A percentile compares a stretch with the other conserved stretches of the same genome.
phyloP scores from a whole-genome alignment of 2,329 filamentous ascomycete genomes.

The Escovopsis sp. region DNA sequence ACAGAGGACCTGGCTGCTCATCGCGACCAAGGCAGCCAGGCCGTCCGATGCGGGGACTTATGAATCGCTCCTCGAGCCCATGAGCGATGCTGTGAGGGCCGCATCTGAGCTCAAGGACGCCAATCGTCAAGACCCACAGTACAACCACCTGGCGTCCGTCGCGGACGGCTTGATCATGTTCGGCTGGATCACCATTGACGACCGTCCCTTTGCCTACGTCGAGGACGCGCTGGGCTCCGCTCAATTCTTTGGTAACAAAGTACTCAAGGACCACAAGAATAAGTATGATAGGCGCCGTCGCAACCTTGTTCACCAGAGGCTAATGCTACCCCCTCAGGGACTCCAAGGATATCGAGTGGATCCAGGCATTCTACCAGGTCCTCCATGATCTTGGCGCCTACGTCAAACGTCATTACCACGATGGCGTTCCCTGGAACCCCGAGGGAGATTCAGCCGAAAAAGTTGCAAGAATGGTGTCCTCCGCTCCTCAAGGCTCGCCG shows the following conservation, averaged over 20 bases:
- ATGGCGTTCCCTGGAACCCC: conserved; percentile 76
- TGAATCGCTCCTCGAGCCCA: conserved; percentile 69
- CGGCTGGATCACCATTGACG: conserved; percentile 78
- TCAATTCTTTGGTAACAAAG: conserved; percentile 88
- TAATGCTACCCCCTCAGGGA: conserved; percentile 38
- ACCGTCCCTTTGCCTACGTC: conserved; percentile 72
- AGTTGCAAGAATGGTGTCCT: conserved; percentile 40
- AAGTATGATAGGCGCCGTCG: conserved; percentile 23
- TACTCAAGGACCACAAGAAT: conserved; percentile 80
- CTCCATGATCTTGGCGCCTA: conserved; percentile 75
- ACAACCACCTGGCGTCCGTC: conserved; percentile 74
- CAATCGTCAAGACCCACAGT: conserved; percentile 60
- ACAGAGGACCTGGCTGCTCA: conserved; percentile 75
- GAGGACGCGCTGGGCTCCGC: conserved; percentile 70
- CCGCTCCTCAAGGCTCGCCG: conserved; percentile 9
- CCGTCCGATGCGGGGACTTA: conserved; percentile 49
- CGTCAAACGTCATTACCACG: conserved; percentile 67
- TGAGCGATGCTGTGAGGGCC: conserved; percentile 67
- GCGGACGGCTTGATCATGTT: conserved; percentile 81
- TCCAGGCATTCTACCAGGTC: conserved; percentile 82
- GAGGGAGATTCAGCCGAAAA: conserved; percentile 60
- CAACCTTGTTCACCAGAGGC: background rate
- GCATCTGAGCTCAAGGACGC: conserved; percentile 70
- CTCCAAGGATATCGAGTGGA: conserved; percentile 68
- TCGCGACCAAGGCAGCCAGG: conserved; percentile 85